Evolutionary conservation across 2,329 filamentous ascomycete species (phyloP).

Genomic region (Penicillium olsonii): DNA sequence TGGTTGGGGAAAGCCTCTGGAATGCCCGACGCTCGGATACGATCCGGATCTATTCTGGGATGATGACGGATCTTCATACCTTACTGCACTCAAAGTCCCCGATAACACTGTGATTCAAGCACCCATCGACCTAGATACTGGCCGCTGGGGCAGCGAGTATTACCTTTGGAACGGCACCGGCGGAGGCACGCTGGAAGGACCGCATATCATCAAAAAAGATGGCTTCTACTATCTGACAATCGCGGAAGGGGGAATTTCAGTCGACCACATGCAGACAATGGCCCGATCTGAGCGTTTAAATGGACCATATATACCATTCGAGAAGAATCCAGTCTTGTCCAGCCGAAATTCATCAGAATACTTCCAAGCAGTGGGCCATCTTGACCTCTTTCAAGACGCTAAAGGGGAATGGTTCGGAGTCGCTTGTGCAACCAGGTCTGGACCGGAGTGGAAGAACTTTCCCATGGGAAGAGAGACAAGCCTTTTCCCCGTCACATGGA

Average conservation of each 20-base stretch:
- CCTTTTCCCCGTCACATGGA: slow-evolving; percentile 53
- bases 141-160: background rate
- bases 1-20: background rate
- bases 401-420: slow-evolving; percentile 56
- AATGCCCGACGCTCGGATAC: background rate
- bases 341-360: slow-evolving; percentile 39
- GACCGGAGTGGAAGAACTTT: slow-evolving; percentile 41
- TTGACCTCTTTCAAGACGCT: slow-evolving; percentile 56
- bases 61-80: background rate
- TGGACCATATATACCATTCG: slow-evolving; percentile 44
- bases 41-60: background rate
- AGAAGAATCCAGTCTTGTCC: slow-evolving; percentile 43
- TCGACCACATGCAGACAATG: slow-evolving; percentile 24
- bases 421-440: slow-evolving; percentile 46
- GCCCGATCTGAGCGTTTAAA: slow-evolving; percentile 26
- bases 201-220: slow-evolving; percentile 29
- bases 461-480: slow-evolving; percentile 60
- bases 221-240: slow-evolving; percentile 30
- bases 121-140: background rate
- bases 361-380: slow-evolving; percentile 57
- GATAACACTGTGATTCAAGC: background rate
- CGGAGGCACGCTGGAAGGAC: slow-evolving; percentile 33
- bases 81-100: background rate
- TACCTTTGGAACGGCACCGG: slow-evolving; percentile 51
- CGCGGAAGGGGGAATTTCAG: slow-evolving; percentile 23